These are phyloP conservation scores for Colletotrichum siamense DNA, from an alignment of 2,329 filamentous ascomycete species.

Conservation along the genomic window DNA sequence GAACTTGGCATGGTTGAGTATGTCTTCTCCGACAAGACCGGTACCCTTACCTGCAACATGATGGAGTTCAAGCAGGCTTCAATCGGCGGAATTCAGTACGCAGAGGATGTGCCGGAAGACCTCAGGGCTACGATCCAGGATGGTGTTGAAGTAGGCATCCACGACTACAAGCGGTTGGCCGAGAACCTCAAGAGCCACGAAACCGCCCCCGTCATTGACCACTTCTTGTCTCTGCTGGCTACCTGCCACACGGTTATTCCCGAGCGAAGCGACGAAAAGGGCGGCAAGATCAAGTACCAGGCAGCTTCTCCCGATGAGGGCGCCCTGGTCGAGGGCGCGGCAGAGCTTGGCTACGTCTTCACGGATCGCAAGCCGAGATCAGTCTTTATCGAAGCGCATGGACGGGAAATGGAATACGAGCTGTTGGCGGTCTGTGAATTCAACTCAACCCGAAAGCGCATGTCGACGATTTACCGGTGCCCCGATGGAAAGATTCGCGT, in stretches of 20 bases:
- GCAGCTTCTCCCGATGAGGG: slow-evolving; percentile 97
- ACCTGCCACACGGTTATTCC: slow-evolving; percentile 98
- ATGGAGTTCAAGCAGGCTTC: slow-evolving; percentile 98
- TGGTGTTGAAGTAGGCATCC: slow-evolving; percentile 77
- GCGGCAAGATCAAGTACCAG: slow-evolving; percentile 91
- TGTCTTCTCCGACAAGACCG: slow-evolving; percentile 98
- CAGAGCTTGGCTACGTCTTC: slow-evolving; percentile 86
- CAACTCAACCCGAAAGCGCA: slow-evolving; percentile 95
- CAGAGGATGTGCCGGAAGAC: slow-evolving; percentile 91
- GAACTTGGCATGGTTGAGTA: slow-evolving; percentile 98
- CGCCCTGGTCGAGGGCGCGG: slow-evolving; percentile 91
- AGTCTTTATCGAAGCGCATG: slow-evolving; percentile 82
- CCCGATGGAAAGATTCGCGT: slow-evolving; percentile 93
- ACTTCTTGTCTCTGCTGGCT: slow-evolving; percentile 86
- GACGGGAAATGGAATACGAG: slow-evolving; percentile 81
- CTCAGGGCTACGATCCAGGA: slow-evolving; percentile 80
- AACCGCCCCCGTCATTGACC: slow-evolving; percentile 63
- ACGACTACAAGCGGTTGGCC: slow-evolving; percentile 80
- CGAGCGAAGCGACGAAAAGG: slow-evolving; percentile 79
- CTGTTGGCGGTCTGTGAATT: slow-evolving; percentile 98
- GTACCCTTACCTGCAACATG: slow-evolving; percentile 95
- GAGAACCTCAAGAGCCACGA: slow-evolving; percentile 69
- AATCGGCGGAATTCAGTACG: slow-evolving; percentile 93
- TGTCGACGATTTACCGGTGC: slow-evolving; percentile 97
- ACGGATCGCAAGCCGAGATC: slow-evolving; percentile 86